phyloP scores from a whole-genome alignment of 2,329 filamentous ascomycete species.

The Trichoderma koningiopsis region DNA sequence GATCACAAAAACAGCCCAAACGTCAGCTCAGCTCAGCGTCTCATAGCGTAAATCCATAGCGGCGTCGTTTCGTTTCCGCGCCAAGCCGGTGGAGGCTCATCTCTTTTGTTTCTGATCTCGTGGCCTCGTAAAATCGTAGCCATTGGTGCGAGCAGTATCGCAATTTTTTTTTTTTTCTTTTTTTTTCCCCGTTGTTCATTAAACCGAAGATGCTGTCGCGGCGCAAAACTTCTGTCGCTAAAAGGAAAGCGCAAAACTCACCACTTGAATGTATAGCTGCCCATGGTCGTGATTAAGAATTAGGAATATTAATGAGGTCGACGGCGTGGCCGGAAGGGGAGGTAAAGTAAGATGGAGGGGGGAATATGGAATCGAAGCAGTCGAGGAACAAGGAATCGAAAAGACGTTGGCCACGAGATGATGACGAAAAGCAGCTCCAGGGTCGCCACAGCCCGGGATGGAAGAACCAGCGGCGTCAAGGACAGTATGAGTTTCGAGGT shows the following conservation, averaged over 20 bases:
- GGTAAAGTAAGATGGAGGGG: not conserved
- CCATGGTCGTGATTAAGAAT: constrained; percentile 51
- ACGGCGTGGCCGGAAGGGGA: constrained; percentile 6
- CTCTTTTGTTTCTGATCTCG: constrained; percentile 8
- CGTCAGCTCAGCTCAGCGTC: constrained; percentile 12
- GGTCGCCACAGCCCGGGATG: constrained; percentile 18
- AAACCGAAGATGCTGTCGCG: not conserved
- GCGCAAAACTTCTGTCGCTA: constrained; percentile 20
- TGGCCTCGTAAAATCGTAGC: constrained; percentile 16
- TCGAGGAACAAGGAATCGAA: not conserved
- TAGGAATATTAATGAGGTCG: constrained; percentile 15
- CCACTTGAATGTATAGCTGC: constrained; percentile 72
- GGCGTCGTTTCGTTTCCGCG: constrained; percentile 1
- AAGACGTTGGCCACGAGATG: constrained; percentile 3
- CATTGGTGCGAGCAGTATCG: constrained; percentile 2
- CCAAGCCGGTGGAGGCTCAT: constrained; percentile 16
- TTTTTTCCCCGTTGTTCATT: not conserved
- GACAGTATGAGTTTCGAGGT: constrained; percentile 24
- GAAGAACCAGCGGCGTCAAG: constrained; percentile 19
- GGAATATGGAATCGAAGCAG: not conserved
- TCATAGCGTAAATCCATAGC: not conserved
- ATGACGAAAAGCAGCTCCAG: constrained; percentile 14
- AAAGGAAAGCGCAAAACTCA: constrained; percentile 45
- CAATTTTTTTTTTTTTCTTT: not conserved
- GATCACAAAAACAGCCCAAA: not conserved